A percentile compares a stretch with the other conserved stretches of the same genome.
These are phyloP conservation scores for Thraustotheca clavata DNA, from an alignment of 352 stramenopile species.

Conservation along the genomic window DNA sequence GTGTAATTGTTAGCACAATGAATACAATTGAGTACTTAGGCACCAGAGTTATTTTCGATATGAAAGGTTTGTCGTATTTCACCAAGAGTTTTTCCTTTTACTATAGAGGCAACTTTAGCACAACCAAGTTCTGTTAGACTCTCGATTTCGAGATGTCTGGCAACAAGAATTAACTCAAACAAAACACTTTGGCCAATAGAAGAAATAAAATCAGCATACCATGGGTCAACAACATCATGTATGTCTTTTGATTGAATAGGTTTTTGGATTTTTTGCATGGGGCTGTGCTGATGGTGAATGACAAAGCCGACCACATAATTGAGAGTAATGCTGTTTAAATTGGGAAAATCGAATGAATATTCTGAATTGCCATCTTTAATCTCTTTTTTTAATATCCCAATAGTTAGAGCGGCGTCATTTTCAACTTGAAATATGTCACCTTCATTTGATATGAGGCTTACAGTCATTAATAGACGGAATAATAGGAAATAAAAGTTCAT, in stretches of 20 bases:
- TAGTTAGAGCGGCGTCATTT: no score
- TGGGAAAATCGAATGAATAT: no score
- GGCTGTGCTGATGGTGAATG: slow-evolving; percentile 91
- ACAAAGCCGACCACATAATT: slow-evolving; percentile 98
- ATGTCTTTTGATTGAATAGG: slow-evolving; percentile 40
- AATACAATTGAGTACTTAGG: no score
- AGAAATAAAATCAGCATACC: slow-evolving; percentile 91
- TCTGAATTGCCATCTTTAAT: no score
- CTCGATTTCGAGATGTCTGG: slow-evolving; percentile 95
- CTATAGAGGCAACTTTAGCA: slow-evolving; percentile 1
- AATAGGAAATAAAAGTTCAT: no score
- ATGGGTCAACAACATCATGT: slow-evolving; percentile 73
- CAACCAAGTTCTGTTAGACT: neutral
- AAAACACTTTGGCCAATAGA: slow-evolving; percentile 88
- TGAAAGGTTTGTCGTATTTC: slow-evolving; percentile 93
- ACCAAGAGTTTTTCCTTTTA: slow-evolving; percentile 83
- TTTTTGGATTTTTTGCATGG: slow-evolving; percentile 99
- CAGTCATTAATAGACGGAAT: no score
- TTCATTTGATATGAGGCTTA: no score
- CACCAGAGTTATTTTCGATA: no score
- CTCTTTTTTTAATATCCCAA: no score
- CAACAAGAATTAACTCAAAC: slow-evolving; percentile 91
- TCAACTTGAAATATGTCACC: no score
- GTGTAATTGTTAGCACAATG: no score
- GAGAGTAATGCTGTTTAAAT: slow-evolving; percentile 96